A percentile compares a stretch with the other conserved stretches of the same genome.
Evolutionary conservation across 2,329 filamentous ascomycete genomes (phyloP).

Genomic region (Paradendryphiella salina): DNA sequence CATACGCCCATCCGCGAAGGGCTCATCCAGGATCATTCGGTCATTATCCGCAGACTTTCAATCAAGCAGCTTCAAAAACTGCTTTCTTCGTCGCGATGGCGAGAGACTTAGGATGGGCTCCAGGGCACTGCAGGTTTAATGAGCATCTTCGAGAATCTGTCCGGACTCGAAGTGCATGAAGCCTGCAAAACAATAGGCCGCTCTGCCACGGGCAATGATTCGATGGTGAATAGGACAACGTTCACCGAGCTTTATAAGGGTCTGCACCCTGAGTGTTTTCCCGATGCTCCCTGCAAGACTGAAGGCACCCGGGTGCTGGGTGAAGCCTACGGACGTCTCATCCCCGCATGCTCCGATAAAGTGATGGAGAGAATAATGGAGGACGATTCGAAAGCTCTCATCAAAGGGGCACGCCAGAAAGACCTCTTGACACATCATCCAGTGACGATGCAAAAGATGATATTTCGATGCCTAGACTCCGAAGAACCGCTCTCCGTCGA

Average conservation of each 20-base stretch:
- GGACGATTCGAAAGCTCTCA: conserved; percentile 3
- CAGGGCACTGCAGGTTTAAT: conserved; percentile 34
- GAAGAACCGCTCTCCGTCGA: background rate
- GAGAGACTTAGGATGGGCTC: conserved; percentile 32
- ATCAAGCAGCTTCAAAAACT: conserved; percentile 27
- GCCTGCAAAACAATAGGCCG: conserved; percentile 25
- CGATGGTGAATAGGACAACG: conserved; percentile 19
- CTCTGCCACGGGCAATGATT: conserved; percentile 17
- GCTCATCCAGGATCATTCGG: conserved; percentile 30
- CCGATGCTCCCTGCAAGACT: conserved; percentile 14
- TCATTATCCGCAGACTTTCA: conserved; percentile 23
- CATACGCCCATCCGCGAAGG: conserved; percentile 20
- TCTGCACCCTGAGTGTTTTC: conserved; percentile 25
- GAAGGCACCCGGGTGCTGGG: conserved; percentile 26
- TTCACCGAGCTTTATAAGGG: conserved; percentile 30
- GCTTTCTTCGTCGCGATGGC: conserved; percentile 27
- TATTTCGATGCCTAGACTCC: conserved; percentile 14
- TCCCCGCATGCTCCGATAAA: conserved; percentile 28
- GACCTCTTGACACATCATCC: conserved; percentile 23
- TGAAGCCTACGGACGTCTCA: conserved; percentile 23
- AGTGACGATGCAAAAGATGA: conserved; percentile 17
- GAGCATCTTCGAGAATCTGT: conserved; percentile 27
- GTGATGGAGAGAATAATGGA: conserved; percentile 17
- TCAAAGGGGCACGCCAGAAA: conserved; percentile 7
- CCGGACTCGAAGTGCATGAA: conserved; percentile 28